A percentile compares a stretch with the other conserved stretches of the same genome.
Evolutionary conservation across 768 basidiomycete genomes (phyloP).

Genomic region (Ramaria sp.): DNA sequence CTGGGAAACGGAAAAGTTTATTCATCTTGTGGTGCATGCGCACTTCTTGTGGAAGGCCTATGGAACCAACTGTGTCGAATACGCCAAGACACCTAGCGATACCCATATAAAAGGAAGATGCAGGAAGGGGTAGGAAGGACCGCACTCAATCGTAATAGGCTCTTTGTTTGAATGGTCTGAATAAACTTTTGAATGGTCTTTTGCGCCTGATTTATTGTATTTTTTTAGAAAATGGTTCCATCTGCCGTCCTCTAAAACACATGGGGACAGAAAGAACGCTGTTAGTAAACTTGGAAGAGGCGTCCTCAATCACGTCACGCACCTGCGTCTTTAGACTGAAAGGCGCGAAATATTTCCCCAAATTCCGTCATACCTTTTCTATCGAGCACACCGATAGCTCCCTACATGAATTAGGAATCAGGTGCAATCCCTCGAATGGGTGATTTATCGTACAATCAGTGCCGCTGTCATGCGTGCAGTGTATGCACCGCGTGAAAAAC

Average conservation of each 20-base stretch:
- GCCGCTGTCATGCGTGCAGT: slow-evolving; percentile 64
- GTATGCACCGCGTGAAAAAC: slow-evolving; percentile 71
- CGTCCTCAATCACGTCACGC: slow-evolving; percentile 34
- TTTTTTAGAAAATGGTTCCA: background rate
- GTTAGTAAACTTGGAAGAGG: background rate
- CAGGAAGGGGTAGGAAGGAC: background rate
- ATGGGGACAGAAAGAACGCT: background rate
- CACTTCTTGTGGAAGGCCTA: slow-evolving; percentile 58
- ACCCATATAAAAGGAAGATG: too few species aligned
- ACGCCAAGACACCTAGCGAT: slow-evolving; percentile 67
- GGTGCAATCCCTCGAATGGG: background rate
- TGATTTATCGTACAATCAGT: slow-evolving; percentile 49
- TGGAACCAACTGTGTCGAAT: too few species aligned
- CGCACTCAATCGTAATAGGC: slow-evolving; percentile 54
- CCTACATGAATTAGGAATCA: slow-evolving; percentile 25
- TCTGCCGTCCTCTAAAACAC: background rate
- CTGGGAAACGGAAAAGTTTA: slow-evolving; percentile 52
- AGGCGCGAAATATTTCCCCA: slow-evolving; percentile 46
- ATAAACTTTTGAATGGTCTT: slow-evolving; percentile 31
- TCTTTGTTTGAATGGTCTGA: slow-evolving; percentile 31
- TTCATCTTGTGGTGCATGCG: slow-evolving; percentile 31
- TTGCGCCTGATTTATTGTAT: background rate
- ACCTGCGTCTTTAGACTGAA: slow-evolving; percentile 53
- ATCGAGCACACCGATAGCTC: slow-evolving; percentile 57
- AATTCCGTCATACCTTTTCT: slow-evolving; percentile 65